phyloP scores from a whole-genome alignment of 352 stramenopile genomes.

The Phytophthora cactorum region DNA sequence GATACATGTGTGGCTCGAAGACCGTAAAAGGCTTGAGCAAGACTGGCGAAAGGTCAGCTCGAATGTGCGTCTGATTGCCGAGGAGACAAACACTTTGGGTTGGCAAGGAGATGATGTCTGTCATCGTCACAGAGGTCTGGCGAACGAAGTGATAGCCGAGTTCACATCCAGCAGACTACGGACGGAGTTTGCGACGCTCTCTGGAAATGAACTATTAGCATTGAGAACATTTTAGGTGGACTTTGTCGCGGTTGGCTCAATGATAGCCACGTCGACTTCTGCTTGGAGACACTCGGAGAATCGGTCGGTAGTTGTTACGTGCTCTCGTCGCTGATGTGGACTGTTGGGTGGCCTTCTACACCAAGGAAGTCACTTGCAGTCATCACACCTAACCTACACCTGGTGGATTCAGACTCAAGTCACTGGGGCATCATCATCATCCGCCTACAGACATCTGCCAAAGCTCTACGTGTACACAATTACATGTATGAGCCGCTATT shows the following conservation, averaged over 20 bases:
- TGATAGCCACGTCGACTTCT: conserved; percentile 6
- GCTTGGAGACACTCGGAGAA: neutral
- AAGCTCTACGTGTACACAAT: neutral
- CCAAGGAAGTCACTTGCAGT: neutral
- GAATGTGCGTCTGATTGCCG: conserved; percentile 4
- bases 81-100: conserved; percentile 1
- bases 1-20: conserved; percentile 2
- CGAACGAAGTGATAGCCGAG: too few species aligned
- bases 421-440: conserved; percentile 17
- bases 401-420: conserved; percentile 2
- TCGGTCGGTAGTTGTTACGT: neutral
- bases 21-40: conserved; percentile 17
- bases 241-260: conserved; percentile 15
- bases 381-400: neutral
- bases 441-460: neutral
- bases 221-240: conserved; percentile 11
- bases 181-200: neutral
- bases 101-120: too few species aligned
- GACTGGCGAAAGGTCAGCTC: conserved; percentile 9
- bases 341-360: conserved; percentile 2
- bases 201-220: neutral
- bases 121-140: too few species aligned
- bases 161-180: too few species aligned
- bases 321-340: conserved; percentile 1
- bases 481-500: conserved; percentile 20